Evolutionary conservation across 345 rosid genomes (phyloP), one percentile per base, ranked within the genome.

Genomic region (Atalantia buxifolia): DNA sequence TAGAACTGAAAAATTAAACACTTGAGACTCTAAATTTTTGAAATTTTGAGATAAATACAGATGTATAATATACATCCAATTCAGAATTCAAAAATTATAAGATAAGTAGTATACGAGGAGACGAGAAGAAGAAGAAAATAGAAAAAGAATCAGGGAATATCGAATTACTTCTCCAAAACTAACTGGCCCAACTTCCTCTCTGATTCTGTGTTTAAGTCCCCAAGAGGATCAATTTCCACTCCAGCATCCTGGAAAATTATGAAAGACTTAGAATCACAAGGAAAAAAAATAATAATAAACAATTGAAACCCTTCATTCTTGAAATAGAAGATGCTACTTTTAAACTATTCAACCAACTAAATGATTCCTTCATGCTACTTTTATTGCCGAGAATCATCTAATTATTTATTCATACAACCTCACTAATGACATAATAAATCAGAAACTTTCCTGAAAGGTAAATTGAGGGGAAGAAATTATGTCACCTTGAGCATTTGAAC

Each of bases 111-210:
- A 9, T 30, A 63, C 12, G 8, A 61, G 36, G 68, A 38, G 40
- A 69, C 1, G 0, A 13, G 30, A 64, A 69, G 19, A 31, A 28
- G 59, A 42, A 72, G 6, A 66, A 3, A 55, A 74, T n/a, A 31
- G 30, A 13, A 21, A 27, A 72, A 6, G 22, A 36, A 62, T 30
- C 1, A 65, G 35, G 35, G 71, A 66, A 33, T 8, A 50, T 66
- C 35, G 27, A 53, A 55, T 78, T 91, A 94, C 97, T 95, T 95
- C 79, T 94, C 89, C 71, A 86, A 77, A 78, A 96, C 98, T 42
- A 96, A 92, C 80, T 91, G 91, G 74, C 98, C 99, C 76, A 96
- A 83, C 84, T 91, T 92, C 81, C 97, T 91, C 86, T 96, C 99
- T 50, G 88, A 10, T 82, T 94, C 97, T 5, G 99, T 96, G 73